Evolutionary conservation across 1,139 yeast species (phyloP), one percentile per base, ranked within the genome.

Genomic region (Yamadazyma taylorii): DNA sequence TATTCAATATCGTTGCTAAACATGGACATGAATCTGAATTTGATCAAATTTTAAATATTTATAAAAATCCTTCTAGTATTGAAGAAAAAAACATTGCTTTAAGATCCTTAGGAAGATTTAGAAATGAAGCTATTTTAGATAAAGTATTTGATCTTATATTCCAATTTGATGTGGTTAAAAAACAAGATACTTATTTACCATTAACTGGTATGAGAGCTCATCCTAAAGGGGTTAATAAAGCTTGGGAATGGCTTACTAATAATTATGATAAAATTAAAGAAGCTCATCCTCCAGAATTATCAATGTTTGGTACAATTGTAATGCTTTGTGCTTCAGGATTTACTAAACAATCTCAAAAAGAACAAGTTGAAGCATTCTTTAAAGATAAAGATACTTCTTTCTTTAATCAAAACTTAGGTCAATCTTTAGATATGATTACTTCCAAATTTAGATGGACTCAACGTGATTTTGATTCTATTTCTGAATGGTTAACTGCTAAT

Each of bases 151-250:
- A 63, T 3, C 69, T 76, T 53, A 61, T 86, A 46, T 72, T 86
- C 45, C 81, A 85, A 55, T 81, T 88, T 24, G 78, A 83, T 24
- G 68, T 80, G 26, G 73, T 89, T 47, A 82, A 85, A 55, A 68
- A 79, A 22, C 97, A 90, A 68, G 97, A 90, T 61, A 77, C 86
- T 40, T 81, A 81, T 58, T 75, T 83, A 45, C 89, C 95, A 50
- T 71, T 90, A 75, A 76, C 69, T 45, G 89, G 94, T 28, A 66
- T 87, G 63, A 70, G 84, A 52, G 55, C 76, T 13, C 81, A 79
- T 53, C 69, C 65, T 40, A 71, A 67, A 32, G 95, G 96, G 64
- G 69, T 79, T 44, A 72, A 73, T 48, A 75, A 78, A 14, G 63
- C 82, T 48, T 90, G 92, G 89, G 46, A 56, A n/a, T 90, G 96